Conservation (phyloP, 164 flowering plant genomes). For the Echeveria elegans region DNA sequence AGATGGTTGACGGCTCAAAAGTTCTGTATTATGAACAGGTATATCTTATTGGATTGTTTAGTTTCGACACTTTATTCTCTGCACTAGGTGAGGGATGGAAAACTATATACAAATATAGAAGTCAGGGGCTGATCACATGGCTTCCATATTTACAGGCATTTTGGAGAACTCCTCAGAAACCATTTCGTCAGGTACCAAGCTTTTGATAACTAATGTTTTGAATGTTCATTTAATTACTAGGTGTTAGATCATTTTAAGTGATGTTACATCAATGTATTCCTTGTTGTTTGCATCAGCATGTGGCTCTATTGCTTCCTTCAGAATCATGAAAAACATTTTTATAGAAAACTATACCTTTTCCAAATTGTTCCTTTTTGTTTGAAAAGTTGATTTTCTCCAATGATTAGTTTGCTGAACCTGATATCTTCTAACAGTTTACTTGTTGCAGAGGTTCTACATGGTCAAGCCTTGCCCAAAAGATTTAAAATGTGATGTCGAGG, state of each 20-base stretch:
- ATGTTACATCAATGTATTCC: background rate
- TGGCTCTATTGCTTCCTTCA: background rate
- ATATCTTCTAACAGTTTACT: constrained; percentile 11
- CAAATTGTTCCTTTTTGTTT: background rate
- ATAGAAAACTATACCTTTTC: background rate
- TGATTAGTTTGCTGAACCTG: background rate
- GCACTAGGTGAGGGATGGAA: background rate
- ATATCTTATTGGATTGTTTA: background rate
- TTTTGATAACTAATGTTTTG: background rate
- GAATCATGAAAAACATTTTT: background rate
- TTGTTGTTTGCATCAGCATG: background rate
- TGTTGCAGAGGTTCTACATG: constrained; percentile 85
- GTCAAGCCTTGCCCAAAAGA: constrained; percentile 98
- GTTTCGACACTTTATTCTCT: background rate
- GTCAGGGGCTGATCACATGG: background rate
- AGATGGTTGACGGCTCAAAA: constrained; percentile 88
- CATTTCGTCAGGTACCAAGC: constrained; percentile 73
- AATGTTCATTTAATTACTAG: background rate
- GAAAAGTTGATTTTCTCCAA: background rate
- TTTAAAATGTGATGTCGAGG: constrained; percentile 98
- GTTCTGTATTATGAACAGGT: constrained; percentile 85
- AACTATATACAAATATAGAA: background rate
- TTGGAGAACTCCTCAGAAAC: constrained; percentile 96
- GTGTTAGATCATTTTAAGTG: too few species aligned
- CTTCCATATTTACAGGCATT: constrained; percentile 60